phyloP scores from a whole-genome alignment of 192 early-diverging fungal genomes.

The Gamsiella multidivaricata region DNA sequence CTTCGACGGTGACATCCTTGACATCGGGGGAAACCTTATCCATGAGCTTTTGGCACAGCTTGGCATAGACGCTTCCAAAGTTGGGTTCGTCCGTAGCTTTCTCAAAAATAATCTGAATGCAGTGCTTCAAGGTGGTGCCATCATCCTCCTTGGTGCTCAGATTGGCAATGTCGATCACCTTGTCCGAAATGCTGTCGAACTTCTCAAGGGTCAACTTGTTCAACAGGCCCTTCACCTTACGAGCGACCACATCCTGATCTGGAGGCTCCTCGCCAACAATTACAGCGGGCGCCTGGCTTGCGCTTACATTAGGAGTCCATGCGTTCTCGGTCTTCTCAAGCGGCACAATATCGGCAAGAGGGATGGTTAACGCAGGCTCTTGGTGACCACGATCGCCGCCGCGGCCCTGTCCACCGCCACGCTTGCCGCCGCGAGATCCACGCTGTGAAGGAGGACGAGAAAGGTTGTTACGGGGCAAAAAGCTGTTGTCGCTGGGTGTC shows the following conservation, averaged over 20 bases:
- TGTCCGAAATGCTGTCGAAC: constrained; percentile 86
- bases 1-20: constrained; percentile 70
- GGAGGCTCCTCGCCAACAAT: constrained; percentile 56
- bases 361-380: constrained; percentile 60
- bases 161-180: constrained; percentile 85
- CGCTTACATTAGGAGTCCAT: constrained; percentile 74
- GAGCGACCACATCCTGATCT: constrained; percentile 69
- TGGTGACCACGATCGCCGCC: constrained; percentile 63
- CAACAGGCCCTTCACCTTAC: constrained; percentile 88
- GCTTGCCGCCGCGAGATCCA: constrained; percentile 65
- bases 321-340: constrained; percentile 86
- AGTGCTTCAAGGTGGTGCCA: constrained; percentile 78
- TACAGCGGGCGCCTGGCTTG: constrained; percentile 46
- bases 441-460: constrained; percentile 57
- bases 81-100: constrained; percentile 96
- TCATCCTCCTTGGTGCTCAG: constrained; percentile 72
- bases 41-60: constrained; percentile 85
- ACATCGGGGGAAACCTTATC: constrained; percentile 67
- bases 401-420: constrained; percentile 64
- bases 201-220: constrained; percentile 99
- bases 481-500: constrained; percentile 21
- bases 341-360: constrained; percentile 76
- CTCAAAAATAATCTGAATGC: constrained; percentile 91
- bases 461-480: constrained; percentile 33
- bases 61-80: constrained; percentile 92